A percentile compares a stretch with the other conserved stretches of the same genome.
Conservation (phyloP, 2,329 filamentous ascomycete species). For the Colletotrichum spinosum region DNA sequence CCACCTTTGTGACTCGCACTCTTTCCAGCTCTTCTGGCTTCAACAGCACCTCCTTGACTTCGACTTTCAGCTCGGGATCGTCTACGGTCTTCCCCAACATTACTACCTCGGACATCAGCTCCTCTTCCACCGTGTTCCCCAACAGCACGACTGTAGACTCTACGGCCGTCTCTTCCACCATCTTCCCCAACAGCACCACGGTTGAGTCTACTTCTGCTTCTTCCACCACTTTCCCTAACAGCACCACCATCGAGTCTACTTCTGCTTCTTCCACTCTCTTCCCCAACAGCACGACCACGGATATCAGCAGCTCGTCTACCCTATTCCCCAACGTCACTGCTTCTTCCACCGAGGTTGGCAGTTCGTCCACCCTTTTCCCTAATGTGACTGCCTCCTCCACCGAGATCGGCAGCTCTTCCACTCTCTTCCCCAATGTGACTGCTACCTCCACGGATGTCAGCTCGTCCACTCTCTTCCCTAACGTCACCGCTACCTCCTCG, state of each 20-base stretch:
- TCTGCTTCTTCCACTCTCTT: neutral
- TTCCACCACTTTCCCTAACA: conserved; percentile 16
- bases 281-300: neutral
- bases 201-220: neutral
- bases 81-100: conserved; percentile 1
- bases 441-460: neutral
- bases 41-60: conserved; percentile 15
- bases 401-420: neutral
- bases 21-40: conserved; percentile 5
- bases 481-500: neutral
- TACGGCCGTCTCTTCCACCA: neutral
- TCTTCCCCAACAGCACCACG: neutral
- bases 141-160: neutral
- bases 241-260: neutral
- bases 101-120: neutral
- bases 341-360: neutral
- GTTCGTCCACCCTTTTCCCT: conserved; percentile 11
- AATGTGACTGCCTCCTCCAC: neutral
- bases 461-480: neutral
- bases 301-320: neutral
- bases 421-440: conserved; percentile 13
- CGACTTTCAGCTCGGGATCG: neutral
- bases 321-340: conserved; percentile 1
- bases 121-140: conserved; percentile 14
- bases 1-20: conserved; percentile 34